Conservation (phyloP, 2,329 filamentous ascomycete genomes). For the Metarhizium sp. region DNA sequence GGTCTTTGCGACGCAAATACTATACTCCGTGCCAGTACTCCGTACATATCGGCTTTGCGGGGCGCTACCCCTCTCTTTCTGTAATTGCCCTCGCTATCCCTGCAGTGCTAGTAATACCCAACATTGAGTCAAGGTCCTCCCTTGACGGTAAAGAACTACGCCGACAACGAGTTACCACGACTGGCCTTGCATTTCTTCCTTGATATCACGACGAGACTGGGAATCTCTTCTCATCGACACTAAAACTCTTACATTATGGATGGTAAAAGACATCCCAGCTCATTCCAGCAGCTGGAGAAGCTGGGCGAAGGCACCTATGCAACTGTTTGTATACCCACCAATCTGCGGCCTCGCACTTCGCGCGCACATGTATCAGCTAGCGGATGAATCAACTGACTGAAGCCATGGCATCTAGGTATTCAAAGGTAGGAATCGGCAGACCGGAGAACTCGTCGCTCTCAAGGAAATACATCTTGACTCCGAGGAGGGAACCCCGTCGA, state of each 20-base stretch:
- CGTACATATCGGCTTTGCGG: conserved; percentile 2
- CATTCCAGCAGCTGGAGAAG: conserved; percentile 99
- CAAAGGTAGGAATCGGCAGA: conserved; percentile 95
- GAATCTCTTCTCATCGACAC: not conserved
- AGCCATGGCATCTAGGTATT: conserved; percentile 58
- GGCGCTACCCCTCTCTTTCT: conserved; percentile 2
- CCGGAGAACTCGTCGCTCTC: conserved; percentile 88
- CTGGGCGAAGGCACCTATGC: conserved; percentile 98
- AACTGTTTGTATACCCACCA: conserved; percentile 53
- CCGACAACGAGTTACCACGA: not conserved
- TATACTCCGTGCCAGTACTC: not conserved
- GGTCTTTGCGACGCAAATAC: not conserved
- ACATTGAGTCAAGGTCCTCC: not conserved
- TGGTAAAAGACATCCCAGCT: conserved; percentile 84
- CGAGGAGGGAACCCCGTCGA: conserved; percentile 94
- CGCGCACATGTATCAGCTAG: not conserved
- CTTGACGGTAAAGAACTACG: not conserved
- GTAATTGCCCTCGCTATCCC: not conserved
- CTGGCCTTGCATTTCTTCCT: not conserved
- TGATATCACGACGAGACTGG: not conserved
- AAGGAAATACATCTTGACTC: conserved; percentile 99
- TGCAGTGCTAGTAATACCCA: not conserved
- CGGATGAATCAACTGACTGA: conserved; percentile 8
- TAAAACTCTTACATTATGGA: conserved; percentile 40
- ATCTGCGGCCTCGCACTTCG: not conserved